phyloP scores from a whole-genome alignment of 2,329 filamentous ascomycete species.

The Trichoderma sp. region DNA sequence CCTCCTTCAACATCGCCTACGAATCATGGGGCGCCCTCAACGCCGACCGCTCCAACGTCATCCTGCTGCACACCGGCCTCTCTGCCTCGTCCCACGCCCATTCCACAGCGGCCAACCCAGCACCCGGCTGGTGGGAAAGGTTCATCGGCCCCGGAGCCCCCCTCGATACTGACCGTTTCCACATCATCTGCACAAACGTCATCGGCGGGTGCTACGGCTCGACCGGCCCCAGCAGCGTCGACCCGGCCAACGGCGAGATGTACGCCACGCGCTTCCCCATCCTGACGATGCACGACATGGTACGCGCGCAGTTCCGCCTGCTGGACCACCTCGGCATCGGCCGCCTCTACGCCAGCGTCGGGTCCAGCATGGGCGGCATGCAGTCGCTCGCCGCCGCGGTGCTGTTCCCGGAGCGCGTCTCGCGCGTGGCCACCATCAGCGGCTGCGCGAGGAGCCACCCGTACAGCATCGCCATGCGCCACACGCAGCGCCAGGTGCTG shows the following conservation, averaged over 20 bases:
- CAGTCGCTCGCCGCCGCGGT: conserved; percentile 87
- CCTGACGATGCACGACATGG: conserved; percentile 96
- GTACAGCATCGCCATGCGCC: conserved; percentile 97
- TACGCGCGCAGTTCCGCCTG: conserved; percentile 88
- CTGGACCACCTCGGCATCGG: conserved; percentile 76
- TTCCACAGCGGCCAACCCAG: conserved; percentile 81
- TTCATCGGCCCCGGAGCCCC: conserved; percentile 89
- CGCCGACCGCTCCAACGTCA: conserved; percentile 78
- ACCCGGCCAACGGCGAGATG: conserved; percentile 81
- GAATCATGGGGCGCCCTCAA: conserved; percentile 90
- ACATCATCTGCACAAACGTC: conserved; percentile 94
- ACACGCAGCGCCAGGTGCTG: conserved; percentile 93
- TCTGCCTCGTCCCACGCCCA: conserved; percentile 97
- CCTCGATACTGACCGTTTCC: conserved; percentile 88
- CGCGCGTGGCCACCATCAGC: conserved; percentile 82
- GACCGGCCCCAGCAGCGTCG: conserved; percentile 84
- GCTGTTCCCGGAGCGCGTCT: conserved; percentile 79
- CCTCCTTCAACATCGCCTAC: conserved; percentile 86
- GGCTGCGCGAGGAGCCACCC: conserved; percentile 94
- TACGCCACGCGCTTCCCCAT: conserved; percentile 97
- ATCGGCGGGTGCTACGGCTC: conserved; percentile 95
- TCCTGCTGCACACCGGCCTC: conserved; percentile 89
- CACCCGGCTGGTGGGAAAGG: conserved; percentile 97
- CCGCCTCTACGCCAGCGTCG: conserved; percentile 87
- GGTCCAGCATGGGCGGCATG: conserved; percentile 98